A percentile compares a stretch with the other conserved stretches of the same genome.
These are phyloP conservation scores for Cryptococcus sp. DNA, from an alignment of 1,284 basidiomycete species.

Conservation along the genomic window DNA sequence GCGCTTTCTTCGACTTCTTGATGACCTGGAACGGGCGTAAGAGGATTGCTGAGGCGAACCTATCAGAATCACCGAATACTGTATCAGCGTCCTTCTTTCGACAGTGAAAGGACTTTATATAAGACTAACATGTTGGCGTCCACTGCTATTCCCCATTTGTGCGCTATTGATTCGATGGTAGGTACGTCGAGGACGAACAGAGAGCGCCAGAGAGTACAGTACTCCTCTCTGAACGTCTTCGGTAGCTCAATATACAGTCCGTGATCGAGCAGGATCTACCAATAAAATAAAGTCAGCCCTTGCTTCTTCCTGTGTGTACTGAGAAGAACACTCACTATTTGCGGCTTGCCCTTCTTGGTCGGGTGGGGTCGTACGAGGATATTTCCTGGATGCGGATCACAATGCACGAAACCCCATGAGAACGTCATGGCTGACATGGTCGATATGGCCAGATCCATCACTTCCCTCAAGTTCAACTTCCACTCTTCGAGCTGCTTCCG, in stretches of 20 bases:
- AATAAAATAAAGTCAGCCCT: constrained; percentile 4
- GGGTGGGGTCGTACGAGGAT: constrained; percentile 78
- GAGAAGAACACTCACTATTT: constrained; percentile 61
- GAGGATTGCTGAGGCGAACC: constrained; percentile 53
- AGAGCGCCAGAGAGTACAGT: constrained; percentile 75
- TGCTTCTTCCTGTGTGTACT: too few species aligned
- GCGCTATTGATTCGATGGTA: constrained; percentile 64
- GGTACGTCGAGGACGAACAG: constrained; percentile 71
- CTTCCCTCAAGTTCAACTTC: constrained; percentile 57
- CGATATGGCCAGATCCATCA: constrained; percentile 55
- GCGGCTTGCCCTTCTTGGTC: constrained; percentile 60
- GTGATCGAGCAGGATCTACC: constrained; percentile 71
- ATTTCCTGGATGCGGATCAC: constrained; percentile 70
- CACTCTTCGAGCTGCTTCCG: constrained; percentile 53
- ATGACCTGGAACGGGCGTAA: constrained; percentile 49
- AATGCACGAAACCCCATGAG: constrained; percentile 80
- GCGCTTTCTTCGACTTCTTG: constrained; percentile 24
- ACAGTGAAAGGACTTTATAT: neutral
- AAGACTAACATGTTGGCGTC: constrained; percentile 70
- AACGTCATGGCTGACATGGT: constrained; percentile 85
- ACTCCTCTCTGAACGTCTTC: constrained; percentile 68
- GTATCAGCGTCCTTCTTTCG: too few species aligned
- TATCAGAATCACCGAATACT: constrained; percentile 10
- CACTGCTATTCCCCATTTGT: constrained; percentile 72
- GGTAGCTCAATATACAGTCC: constrained; percentile 75